A percentile compares a stretch with the other conserved stretches of the same genome.
Evolutionary conservation across 306 rosid species (phyloP).

Genomic region (Fragaria vesca): DNA sequence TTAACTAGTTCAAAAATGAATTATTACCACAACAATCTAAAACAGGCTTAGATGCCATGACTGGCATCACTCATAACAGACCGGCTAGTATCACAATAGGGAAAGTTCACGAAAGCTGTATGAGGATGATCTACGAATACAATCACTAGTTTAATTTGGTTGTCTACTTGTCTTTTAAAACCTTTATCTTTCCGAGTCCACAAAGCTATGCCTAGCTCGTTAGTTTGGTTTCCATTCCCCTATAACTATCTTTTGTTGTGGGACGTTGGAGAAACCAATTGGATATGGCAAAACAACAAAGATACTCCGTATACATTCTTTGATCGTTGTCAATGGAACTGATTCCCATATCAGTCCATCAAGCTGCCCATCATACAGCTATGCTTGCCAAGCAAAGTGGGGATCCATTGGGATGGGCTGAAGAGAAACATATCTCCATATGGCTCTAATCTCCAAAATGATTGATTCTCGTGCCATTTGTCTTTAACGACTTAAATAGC

Average conservation of each 20-base stretch:
- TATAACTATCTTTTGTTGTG: not conserved
- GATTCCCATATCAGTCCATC: no score
- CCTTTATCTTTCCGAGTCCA: not conserved
- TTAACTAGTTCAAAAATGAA: no score
- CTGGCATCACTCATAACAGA: not conserved
- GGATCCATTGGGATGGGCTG: no score
- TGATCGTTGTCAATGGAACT: no score
- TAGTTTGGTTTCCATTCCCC: not conserved
- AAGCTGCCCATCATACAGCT: no score
- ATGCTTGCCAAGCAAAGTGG: no score
- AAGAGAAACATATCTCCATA: no score
- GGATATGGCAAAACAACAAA: not conserved
- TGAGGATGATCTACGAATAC: not conserved
- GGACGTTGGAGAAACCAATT: not conserved
- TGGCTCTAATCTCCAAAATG: no score
- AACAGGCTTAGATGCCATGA: not conserved
- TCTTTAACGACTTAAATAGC: no score
- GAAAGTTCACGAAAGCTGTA: not conserved
- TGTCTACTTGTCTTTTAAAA: not conserved
- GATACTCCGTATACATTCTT: no score
- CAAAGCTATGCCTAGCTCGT: not conserved
- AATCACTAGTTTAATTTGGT: not conserved
- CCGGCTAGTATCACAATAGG: not conserved
- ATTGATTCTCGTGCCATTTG: no score
- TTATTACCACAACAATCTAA: no score